Base-by-base conservation (phyloP, 306 rosid species). In the Inga oerstediana region DNA sequence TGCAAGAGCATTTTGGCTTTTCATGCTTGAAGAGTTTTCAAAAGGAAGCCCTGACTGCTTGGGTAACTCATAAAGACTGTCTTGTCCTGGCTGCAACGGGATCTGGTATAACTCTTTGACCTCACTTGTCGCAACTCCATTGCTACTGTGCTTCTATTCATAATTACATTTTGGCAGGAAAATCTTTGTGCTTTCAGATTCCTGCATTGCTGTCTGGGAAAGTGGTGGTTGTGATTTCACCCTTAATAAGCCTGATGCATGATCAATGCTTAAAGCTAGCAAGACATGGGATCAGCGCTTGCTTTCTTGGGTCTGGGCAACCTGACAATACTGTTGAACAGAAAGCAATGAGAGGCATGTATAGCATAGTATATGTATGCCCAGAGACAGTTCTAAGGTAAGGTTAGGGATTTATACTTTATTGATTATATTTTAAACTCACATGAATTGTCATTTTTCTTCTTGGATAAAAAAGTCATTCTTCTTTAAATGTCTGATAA, bases 261-360 rank as follows among this genome's bases (percentile, higher is more conserved):
- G 98, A 95, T 84, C 98, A 95, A 43, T 95, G 98, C 89, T 89
- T 93, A 79, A 95, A 91, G 81, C 88, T 95, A 69, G 92, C 90
- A 70, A 89, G 74, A 69, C 93, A 91, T 65, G 93, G 97, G 44
- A 77, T 95, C 79, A 91, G 91, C 80, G 94, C 98, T 64, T 95
- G 98, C 85, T 95, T 95, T 92, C 98, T 93, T 82, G 98, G 98
- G 35, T 95, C 98, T 70, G 98, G 97, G 83, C 98, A 95, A 85
- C 94, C 92, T 22, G 98, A 95, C 80, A 81, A 85, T 79, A 82
- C 98, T 46, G 91, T 92, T 70, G 98, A 95, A 84, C 86, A 83
- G 80, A 93, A 95, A 87, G 98, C 98, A 44, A 89, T 95, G 96
- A 85, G 78, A 68, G 98, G 98, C 81, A 62, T 92, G 92, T 93